Evolutionary conservation across 108 stramenopile genomes (phyloP).

Genomic region (Chaetoceros muelleri): DNA sequence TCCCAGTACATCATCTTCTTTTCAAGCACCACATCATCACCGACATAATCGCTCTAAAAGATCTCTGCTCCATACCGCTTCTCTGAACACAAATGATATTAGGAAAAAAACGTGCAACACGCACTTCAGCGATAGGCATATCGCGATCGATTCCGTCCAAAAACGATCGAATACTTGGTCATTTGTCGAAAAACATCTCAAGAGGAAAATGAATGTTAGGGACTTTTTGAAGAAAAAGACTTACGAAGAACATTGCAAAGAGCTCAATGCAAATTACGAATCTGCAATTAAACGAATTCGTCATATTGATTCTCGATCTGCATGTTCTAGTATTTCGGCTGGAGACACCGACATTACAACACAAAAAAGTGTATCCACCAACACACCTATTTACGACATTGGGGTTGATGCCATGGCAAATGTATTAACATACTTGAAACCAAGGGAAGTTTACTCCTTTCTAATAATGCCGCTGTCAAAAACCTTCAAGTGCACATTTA

Average conservation of each 20-base stretch:
- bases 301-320: not conserved
- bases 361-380: not conserved
- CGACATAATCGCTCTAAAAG: too few relatives aligned
- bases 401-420: constrained; percentile 72
- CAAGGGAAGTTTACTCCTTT: constrained; percentile 47
- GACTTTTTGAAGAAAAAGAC: not conserved
- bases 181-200: not conserved
- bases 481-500: constrained; percentile 49
- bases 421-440: constrained; percentile 53
- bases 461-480: constrained; percentile 67
- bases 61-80: too few relatives aligned
- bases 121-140: too few relatives aligned
- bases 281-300: not conserved
- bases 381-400: constrained; percentile 27
- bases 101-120: too few relatives aligned
- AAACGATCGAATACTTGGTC: not conserved
- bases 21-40: too few relatives aligned
- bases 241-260: not conserved
- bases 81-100: too few relatives aligned
- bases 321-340: not conserved
- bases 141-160: too few relatives aligned
- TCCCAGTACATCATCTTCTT: too few relatives aligned
- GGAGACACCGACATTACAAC: not conserved
- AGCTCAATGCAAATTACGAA: not conserved
- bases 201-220: not conserved